These are phyloP conservation scores for Claviceps africana DNA, from an alignment of 2,329 filamentous ascomycete species.

Conservation along the genomic window DNA sequence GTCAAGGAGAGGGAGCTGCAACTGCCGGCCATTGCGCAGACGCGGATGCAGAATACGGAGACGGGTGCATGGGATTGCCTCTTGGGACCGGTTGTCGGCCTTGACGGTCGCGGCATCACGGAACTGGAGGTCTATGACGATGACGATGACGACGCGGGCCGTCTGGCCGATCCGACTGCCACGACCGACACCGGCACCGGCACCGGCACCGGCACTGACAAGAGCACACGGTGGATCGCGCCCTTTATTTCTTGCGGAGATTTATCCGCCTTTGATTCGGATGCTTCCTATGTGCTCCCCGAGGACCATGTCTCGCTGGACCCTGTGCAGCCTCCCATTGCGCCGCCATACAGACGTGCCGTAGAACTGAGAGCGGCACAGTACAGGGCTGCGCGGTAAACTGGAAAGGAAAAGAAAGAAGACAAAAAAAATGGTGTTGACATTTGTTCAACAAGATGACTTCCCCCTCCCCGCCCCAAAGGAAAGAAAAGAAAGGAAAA, in stretches of 20 bases:
- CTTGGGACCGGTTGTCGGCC: slow-evolving; percentile 10
- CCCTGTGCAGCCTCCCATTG: slow-evolving; percentile 87
- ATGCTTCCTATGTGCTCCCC: slow-evolving; percentile 83
- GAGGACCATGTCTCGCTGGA: slow-evolving; percentile 77
- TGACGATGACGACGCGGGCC: slow-evolving; percentile 9
- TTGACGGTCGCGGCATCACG: slow-evolving; percentile 23
- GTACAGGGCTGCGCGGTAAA: slow-evolving; percentile 13
- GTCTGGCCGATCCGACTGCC: slow-evolving; percentile 21
- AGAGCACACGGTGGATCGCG: slow-evolving; percentile 64
- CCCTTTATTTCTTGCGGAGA: slow-evolving; percentile 97
- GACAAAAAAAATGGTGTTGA: neutral
- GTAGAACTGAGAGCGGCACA: slow-evolving; percentile 50
- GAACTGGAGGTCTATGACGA: slow-evolving; percentile 38
- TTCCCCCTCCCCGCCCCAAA: too few relatives aligned
- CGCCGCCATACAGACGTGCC: slow-evolving; percentile 85
- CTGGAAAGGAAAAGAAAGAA: neutral
- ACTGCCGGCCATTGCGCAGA: slow-evolving; percentile 26
- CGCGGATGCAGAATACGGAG: slow-evolving; percentile 30
- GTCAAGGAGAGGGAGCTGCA: slow-evolving; percentile 27
- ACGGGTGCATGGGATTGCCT: slow-evolving; percentile 29
- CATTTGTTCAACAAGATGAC: neutral
- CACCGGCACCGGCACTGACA: slow-evolving; percentile 2
- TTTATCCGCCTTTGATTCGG: slow-evolving; percentile 84
- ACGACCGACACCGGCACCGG: slow-evolving; percentile 10
- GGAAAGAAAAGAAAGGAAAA: neutral